Conservation (phyloP, 208 protist species). For the Acanthamoeba sp. region DNA sequence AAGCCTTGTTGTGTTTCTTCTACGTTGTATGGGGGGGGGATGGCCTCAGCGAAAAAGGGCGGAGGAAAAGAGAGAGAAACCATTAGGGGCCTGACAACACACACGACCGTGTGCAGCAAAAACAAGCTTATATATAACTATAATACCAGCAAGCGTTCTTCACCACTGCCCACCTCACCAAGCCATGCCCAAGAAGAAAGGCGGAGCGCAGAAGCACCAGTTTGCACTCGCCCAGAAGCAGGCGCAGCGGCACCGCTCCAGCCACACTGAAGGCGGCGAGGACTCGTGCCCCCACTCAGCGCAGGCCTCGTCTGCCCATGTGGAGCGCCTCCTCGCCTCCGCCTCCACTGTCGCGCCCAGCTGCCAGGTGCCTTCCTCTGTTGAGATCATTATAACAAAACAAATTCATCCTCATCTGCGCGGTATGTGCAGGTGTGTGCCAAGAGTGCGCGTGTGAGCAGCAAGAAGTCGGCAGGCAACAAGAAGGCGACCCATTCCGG, state of each 20-base stretch:
- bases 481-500: neutral
- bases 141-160: too few relatives aligned
- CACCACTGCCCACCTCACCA: too few relatives aligned
- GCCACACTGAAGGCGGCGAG: neutral
- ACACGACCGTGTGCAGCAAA: too few relatives aligned
- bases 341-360: neutral
- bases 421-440: neutral
- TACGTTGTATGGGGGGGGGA: too few relatives aligned
- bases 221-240: neutral
- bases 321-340: neutral
- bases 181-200: neutral
- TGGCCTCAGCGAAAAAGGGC: too few relatives aligned
- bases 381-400: neutral
- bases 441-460: neutral
- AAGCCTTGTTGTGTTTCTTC: too few relatives aligned
- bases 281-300: neutral
- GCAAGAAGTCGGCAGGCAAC: neutral
- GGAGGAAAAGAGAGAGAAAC: too few relatives aligned
- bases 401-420: too few relatives aligned
- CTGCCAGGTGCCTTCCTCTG: neutral
- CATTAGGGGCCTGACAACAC: too few relatives aligned
- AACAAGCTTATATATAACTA: too few relatives aligned
- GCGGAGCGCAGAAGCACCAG: neutral
- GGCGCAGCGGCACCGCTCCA: neutral
- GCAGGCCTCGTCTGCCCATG: neutral